These are phyloP conservation scores for Salix caprea DNA, from an alignment of 345 rosid genomes.

Conservation along the genomic window DNA sequence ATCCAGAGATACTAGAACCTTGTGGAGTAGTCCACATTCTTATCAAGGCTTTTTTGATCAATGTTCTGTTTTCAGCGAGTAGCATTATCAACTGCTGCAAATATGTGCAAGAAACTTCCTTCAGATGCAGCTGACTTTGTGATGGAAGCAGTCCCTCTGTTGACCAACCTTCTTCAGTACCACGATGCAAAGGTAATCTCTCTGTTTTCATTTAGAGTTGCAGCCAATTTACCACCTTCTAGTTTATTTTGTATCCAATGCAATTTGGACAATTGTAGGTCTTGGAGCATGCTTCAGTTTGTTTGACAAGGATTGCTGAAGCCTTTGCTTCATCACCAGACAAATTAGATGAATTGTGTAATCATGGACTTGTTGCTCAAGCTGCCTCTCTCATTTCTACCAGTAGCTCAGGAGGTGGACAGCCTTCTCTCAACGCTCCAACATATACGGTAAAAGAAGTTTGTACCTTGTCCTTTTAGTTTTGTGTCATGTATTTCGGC, in stretches of 20 bases:
- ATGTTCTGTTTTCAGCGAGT: conserved; percentile 59
- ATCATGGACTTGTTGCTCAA: conserved; percentile 93
- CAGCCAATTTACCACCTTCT: not conserved
- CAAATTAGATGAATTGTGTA: conserved; percentile 87
- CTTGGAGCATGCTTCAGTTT: conserved; percentile 94
- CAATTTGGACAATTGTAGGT: conserved; percentile 48
- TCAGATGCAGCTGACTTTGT: conserved; percentile 99
- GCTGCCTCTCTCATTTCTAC: conserved; percentile 96
- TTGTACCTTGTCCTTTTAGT: not conserved
- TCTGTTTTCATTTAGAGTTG: not conserved
- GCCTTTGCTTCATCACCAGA: conserved; percentile 90
- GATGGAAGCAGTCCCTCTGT: conserved; percentile 98
- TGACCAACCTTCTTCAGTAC: conserved; percentile 95
- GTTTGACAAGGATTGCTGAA: conserved; percentile 97
- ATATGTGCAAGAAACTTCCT: conserved; percentile 99
- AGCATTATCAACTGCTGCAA: conserved; percentile 97
- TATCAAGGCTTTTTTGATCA: not conserved
- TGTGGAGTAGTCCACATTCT: not conserved
- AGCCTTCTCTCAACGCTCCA: conserved; percentile 81
- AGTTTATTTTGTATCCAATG: conserved; percentile 2
- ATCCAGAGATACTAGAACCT: not conserved
- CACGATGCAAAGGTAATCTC: conserved; percentile 84
- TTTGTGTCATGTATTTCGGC: conserved; percentile 7
- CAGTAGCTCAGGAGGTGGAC: conserved; percentile 88
- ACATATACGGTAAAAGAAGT: conserved; percentile 73